These are phyloP conservation scores for Ceratocystis diversiconidia DNA, from an alignment of 2,329 filamentous ascomycete species.

Conservation along the genomic window DNA sequence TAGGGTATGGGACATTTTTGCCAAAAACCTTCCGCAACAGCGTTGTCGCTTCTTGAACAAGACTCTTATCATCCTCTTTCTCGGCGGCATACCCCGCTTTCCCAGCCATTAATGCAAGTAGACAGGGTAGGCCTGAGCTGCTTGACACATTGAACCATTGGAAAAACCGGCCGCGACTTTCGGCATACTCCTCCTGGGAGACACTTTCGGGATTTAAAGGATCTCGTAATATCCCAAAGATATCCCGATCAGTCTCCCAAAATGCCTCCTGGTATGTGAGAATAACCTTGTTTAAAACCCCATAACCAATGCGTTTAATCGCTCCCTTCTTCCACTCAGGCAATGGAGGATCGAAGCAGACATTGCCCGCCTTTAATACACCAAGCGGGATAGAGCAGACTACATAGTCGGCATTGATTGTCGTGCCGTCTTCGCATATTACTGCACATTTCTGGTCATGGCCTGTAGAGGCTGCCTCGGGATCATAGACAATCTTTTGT, in stretches of 20 bases:
- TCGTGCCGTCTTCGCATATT: conserved; percentile 62
- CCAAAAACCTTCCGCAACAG: conserved; percentile 68
- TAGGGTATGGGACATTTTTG: conserved; percentile 54
- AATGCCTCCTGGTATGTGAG: conserved; percentile 80
- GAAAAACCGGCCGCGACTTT: conserved; percentile 79
- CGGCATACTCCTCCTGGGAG: conserved; percentile 39
- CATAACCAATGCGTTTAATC: conserved; percentile 77
- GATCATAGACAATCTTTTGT: conserved; percentile 48
- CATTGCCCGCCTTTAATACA: conserved; percentile 67
- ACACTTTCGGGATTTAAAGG: conserved; percentile 56
- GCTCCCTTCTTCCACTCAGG: conserved; percentile 72
- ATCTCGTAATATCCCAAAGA: conserved; percentile 80
- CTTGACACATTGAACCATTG: conserved; percentile 95
- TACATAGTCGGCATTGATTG: conserved; percentile 75
- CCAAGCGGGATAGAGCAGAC: conserved; percentile 82
- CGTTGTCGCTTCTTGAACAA: conserved; percentile 67
- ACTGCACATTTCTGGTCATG: conserved; percentile 39
- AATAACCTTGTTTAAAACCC: conserved; percentile 87
- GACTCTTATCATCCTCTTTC: conserved; percentile 54
- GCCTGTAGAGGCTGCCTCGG: not conserved
- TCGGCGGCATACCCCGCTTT: conserved; percentile 87
- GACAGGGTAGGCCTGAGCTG: conserved; percentile 72
- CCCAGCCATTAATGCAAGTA: conserved; percentile 89
- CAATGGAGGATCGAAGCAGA: conserved; percentile 82
- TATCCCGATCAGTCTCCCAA: conserved; percentile 80